Evolutionary conservation across 2,329 filamentous ascomycete genomes (phyloP).

Genomic region (Colletotrichum somersetense): DNA sequence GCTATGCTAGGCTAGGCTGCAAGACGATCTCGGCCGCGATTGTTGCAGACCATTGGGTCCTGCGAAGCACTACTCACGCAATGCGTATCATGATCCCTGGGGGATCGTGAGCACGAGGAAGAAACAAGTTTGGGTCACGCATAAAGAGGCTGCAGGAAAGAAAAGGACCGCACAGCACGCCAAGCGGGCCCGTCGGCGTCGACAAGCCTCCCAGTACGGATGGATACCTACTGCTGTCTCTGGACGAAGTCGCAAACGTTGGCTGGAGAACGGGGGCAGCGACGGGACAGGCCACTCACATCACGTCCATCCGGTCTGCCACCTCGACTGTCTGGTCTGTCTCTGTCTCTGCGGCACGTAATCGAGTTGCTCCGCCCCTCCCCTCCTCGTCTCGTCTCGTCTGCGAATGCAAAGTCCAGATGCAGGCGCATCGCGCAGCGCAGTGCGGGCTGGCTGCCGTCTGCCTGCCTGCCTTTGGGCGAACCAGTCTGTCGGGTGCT

Average conservation of each 20-base stretch:
- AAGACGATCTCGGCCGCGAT: slow-evolving; percentile 25
- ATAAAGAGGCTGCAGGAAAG: slow-evolving; percentile 31
- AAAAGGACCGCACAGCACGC: slow-evolving; percentile 39
- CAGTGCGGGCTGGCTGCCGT: not conserved
- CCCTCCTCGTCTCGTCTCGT: not conserved
- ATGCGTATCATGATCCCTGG: slow-evolving; percentile 37
- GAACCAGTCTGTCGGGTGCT: slow-evolving; percentile 33
- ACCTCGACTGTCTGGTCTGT: not conserved
- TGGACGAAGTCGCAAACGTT: not conserved
- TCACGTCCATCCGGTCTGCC: slow-evolving; percentile 1
- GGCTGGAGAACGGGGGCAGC: not conserved
- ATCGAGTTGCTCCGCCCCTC: slow-evolving; percentile 5
- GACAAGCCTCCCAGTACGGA: not conserved
- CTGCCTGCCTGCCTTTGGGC: slow-evolving; percentile 26
- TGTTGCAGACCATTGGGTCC: slow-evolving; percentile 21
- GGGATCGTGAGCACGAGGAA: slow-evolving; percentile 4
- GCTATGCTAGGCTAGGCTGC: slow-evolving; percentile 11
- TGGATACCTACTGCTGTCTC: no score
- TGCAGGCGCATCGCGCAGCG: slow-evolving; percentile 3
- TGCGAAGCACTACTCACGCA: not conserved
- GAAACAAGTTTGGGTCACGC: slow-evolving; percentile 16
- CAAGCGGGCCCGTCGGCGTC: slow-evolving; percentile 22
- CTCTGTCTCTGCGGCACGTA: slow-evolving; percentile 8
- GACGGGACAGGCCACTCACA: not conserved
- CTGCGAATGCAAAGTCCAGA: slow-evolving; percentile 4